Evolutionary conservation across 306 rosid species (phyloP).

Genomic region (Cucumis melo): DNA sequence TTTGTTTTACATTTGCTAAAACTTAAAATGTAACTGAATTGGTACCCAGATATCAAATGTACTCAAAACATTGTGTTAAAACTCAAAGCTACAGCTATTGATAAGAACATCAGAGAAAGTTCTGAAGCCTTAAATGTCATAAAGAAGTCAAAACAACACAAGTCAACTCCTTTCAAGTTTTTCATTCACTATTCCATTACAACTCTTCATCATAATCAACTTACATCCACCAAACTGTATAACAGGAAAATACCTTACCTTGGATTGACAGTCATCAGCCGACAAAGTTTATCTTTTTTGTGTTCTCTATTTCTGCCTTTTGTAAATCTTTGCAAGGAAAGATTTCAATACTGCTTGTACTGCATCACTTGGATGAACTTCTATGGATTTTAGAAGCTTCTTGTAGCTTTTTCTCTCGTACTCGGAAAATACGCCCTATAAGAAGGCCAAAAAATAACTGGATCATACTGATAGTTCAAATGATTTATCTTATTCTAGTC

Average conservation of each 20-base stretch:
- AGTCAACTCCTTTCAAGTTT: background rate
- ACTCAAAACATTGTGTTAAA: background rate
- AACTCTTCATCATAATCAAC: background rate
- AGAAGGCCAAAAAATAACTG: background rate
- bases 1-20: background rate
- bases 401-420: conserved; percentile 58
- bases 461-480: background rate
- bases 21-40: background rate
- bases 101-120: background rate
- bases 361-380: conserved; percentile 62
- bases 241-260: background rate
- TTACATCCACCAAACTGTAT: background rate
- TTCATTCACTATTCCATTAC: background rate
- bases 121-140: background rate
- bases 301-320: conserved; percentile 60
- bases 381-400: conserved; percentile 48
- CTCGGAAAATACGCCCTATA: conserved; percentile 54
- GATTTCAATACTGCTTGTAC: conserved; percentile 83
- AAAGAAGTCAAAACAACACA: background rate
- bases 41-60: background rate
- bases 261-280: background rate
- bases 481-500: background rate
- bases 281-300: background rate
- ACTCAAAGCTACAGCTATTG: background rate
- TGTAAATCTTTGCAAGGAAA: conserved; percentile 80